These are phyloP conservation scores for Colletotrichum endophyticum DNA, from an alignment of 2,329 filamentous ascomycete species.

Conservation along the genomic window DNA sequence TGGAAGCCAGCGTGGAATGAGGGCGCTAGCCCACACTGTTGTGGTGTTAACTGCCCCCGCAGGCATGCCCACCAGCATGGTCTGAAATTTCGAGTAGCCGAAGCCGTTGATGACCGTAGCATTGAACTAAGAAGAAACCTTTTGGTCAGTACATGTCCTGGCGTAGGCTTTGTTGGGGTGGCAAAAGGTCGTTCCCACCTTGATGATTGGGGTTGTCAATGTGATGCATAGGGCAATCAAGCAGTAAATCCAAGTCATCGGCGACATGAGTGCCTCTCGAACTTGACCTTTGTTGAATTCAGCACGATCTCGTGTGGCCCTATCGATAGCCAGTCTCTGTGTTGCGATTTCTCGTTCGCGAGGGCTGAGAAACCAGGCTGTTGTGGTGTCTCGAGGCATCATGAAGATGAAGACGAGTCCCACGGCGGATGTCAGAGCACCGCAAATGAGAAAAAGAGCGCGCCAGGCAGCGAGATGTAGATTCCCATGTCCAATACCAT, in stretches of 20 bases:
- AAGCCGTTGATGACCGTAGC: slow-evolving; percentile 21
- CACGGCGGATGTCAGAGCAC: not conserved
- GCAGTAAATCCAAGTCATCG: slow-evolving; percentile 19
- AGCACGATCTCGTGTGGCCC: slow-evolving; percentile 16
- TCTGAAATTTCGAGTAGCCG: slow-evolving; percentile 17
- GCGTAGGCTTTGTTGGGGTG: not conserved
- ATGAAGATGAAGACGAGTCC: not conserved
- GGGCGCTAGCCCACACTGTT: slow-evolving; percentile 19
- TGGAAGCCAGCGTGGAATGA: slow-evolving; percentile 23
- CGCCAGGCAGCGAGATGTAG: slow-evolving; percentile 22
- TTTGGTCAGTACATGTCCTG: not conserved
- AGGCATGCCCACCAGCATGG: slow-evolving; percentile 20
- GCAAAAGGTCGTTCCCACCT: slow-evolving; percentile 1
- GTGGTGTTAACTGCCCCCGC: slow-evolving; percentile 1
- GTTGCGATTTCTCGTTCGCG: not conserved
- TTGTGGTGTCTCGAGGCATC: slow-evolving; percentile 4
- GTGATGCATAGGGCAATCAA: slow-evolving; percentile 26
- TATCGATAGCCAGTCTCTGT: slow-evolving; percentile 23
- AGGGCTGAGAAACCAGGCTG: not conserved
- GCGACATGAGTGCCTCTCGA: slow-evolving; percentile 22
- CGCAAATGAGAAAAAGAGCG: slow-evolving; percentile 23
- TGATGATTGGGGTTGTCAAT: slow-evolving; percentile 24
- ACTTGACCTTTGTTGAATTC: slow-evolving; percentile 23
- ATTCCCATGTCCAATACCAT: slow-evolving; percentile 23
- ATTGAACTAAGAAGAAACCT: not conserved